These are phyloP conservation scores for Podospora bellae-mahoneyi DNA, from an alignment of 495 filamentous ascomycete genomes.

Conservation along the genomic window DNA sequence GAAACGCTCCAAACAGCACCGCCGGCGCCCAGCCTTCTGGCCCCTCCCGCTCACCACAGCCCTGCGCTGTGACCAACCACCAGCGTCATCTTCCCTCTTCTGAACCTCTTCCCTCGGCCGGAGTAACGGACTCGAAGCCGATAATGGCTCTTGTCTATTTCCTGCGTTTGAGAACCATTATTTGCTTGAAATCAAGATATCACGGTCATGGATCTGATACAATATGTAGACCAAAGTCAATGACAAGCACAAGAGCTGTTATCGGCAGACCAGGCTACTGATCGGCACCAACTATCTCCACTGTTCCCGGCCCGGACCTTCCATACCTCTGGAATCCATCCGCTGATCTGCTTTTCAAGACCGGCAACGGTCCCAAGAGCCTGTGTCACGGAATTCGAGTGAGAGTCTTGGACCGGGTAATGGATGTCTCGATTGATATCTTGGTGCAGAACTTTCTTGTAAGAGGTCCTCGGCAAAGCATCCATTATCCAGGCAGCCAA, in stretches of 20 bases:
- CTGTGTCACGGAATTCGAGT: not conserved
- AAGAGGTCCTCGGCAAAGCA: not conserved
- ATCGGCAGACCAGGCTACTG: not conserved
- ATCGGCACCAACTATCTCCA: not conserved
- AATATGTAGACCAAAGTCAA: not conserved
- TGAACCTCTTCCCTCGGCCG: conserved; percentile 13
- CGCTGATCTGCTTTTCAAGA: not conserved
- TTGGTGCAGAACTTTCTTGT: conserved; percentile 3
- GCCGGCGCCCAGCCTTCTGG: not conserved
- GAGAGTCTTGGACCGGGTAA: not conserved
- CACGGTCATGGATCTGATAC: not conserved
- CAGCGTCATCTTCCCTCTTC: not conserved
- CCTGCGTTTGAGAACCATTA: not conserved
- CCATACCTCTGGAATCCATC: not conserved
- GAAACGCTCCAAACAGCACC: not conserved
- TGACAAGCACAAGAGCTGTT: not conserved
- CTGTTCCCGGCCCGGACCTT: not conserved
- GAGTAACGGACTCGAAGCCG: conserved; percentile 21
- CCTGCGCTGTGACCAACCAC: not conserved
- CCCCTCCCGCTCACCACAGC: not conserved
- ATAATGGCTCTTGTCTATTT: not conserved
- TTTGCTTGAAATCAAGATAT: not conserved
- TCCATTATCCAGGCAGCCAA: conserved; percentile 1
- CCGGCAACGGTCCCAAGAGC: not conserved
- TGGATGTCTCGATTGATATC: conserved; percentile 3